Conservation (phyloP, 225 moss, liverwort and hornwort species). For the Sphagnum contortum region DNA sequence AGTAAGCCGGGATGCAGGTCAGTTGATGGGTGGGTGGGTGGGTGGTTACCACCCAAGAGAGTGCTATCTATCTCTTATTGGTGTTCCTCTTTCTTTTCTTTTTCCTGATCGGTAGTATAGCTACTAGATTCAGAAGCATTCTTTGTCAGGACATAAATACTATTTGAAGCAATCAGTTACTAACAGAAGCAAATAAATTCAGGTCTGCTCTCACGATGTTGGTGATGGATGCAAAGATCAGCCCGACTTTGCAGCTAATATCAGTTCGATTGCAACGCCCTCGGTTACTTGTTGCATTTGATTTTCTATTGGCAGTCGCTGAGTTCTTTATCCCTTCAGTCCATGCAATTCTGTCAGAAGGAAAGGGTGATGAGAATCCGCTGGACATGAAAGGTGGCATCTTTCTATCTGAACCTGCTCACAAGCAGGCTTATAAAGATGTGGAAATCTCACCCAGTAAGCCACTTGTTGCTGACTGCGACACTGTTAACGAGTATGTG, state of each 20-base stretch:
- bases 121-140: no score
- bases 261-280: constrained; percentile 85
- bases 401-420: constrained; percentile 47
- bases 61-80: no score
- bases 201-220: constrained; percentile 77
- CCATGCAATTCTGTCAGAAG: constrained; percentile 65
- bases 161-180: no score
- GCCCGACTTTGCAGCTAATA: constrained; percentile 61
- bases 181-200: background rate
- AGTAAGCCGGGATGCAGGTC: no score
- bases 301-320: constrained; percentile 85
- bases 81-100: no score
- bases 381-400: constrained; percentile 80
- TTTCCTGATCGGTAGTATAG: no score
- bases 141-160: no score
- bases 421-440: constrained; percentile 57
- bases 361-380: constrained; percentile 74
- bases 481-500: constrained; percentile 51
- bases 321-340: constrained; percentile 96
- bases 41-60: no score
- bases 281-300: constrained; percentile 75
- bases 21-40: no score
- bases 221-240: constrained; percentile 79
- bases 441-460: constrained; percentile 66
- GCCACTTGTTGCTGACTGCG: constrained; percentile 77